Evolutionary conservation across 768 basidiomycete genomes (phyloP).

Genomic region (Arthromyces matolae): DNA sequence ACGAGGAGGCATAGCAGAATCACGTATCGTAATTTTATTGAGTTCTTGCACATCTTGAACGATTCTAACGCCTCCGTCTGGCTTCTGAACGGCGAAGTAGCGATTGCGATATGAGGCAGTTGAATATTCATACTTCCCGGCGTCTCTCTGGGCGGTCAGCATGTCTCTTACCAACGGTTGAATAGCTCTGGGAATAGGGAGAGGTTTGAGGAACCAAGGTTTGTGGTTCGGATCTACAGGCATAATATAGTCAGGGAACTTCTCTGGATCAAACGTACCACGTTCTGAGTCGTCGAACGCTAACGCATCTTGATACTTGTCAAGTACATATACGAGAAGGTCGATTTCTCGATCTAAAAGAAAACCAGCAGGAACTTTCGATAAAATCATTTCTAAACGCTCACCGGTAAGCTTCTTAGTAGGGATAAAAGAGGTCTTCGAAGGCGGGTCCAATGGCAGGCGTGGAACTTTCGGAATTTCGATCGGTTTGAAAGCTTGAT

Average conservation of each 20-base stretch:
- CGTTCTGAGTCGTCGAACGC: no score
- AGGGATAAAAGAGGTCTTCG: conserved; percentile 6
- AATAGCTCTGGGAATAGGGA: conserved; percentile 24
- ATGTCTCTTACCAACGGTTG: no score
- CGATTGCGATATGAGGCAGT: no score
- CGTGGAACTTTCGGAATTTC: conserved; percentile 7
- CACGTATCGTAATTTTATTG: no score
- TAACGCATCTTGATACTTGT: conserved; percentile 10
- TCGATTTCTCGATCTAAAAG: conserved; percentile 19
- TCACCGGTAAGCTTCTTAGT: conserved; percentile 9
- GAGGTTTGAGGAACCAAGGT: no score
- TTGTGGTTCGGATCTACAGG: conserved; percentile 27
- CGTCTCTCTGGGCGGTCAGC: conserved; percentile 15
- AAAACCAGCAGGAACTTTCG: no score
- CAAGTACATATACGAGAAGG: conserved; percentile 16
- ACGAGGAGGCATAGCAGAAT: no score
- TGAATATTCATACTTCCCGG: no score
- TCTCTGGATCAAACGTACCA: conserved; percentile 24
- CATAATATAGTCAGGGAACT: conserved; percentile 30
- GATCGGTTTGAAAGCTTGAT: conserved; percentile 17
- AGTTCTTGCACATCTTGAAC: conserved; percentile 30
- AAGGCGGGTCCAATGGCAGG: conserved; percentile 5
- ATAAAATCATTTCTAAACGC: conserved; percentile 14
- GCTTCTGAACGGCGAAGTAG: conserved; percentile 22
- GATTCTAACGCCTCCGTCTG: conserved; percentile 24